Evolutionary conservation across 2,329 filamentous ascomycete species (phyloP).

Genomic region (Monilinia fructicola): DNA sequence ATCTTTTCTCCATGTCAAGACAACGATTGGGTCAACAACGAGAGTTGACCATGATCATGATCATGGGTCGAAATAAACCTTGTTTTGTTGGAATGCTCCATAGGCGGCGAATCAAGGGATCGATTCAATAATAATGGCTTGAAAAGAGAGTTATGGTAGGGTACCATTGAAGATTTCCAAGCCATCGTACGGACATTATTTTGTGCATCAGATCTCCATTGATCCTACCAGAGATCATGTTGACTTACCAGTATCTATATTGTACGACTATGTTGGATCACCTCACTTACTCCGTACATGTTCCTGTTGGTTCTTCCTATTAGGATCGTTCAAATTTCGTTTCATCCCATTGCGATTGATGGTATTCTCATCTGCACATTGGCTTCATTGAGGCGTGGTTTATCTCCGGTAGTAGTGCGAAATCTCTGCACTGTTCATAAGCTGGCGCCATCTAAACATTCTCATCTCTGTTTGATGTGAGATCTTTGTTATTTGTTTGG

Average conservation of each 20-base stretch:
- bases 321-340: conserved; percentile 4
- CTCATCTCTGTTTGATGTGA: conserved; percentile 4
- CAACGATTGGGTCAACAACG: conserved; percentile 22
- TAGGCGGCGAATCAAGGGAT: conserved; percentile 7
- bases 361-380: background rate
- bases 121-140: conserved; percentile 2
- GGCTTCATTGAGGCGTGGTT: background rate
- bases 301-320: background rate
- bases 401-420: background rate
- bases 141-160: background rate
- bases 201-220: conserved; percentile 14
- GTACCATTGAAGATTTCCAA: conserved; percentile 4
- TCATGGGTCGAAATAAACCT: conserved; percentile 21
- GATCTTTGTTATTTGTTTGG: conserved; percentile 20
- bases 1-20: background rate
- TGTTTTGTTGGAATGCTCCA: conserved; percentile 5
- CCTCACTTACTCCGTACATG: background rate
- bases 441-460: conserved; percentile 5
- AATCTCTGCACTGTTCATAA: conserved; percentile 12
- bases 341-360: conserved; percentile 6
- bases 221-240: background rate
- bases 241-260: background rate
- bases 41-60: conserved; percentile 6
- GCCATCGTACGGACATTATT: background rate
- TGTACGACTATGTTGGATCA: background rate